A percentile compares a stretch with the other conserved stretches of the same genome.
These are phyloP conservation scores for Rosa rugosa DNA, from an alignment of 306 rosid genomes.

Conservation along the genomic window DNA sequence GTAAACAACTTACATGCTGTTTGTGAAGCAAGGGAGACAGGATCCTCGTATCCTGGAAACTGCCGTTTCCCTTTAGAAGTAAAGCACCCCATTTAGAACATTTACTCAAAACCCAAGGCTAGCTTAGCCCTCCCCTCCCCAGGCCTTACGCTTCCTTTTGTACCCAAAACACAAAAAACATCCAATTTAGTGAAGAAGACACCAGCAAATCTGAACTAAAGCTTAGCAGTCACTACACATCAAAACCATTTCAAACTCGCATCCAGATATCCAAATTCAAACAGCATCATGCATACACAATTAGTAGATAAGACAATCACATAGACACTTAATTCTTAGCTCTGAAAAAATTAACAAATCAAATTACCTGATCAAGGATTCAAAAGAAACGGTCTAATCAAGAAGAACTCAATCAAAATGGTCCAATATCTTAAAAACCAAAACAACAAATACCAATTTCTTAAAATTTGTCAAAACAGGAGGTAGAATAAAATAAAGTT, in stretches of 20 bases:
- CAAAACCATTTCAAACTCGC: constrained; percentile 52
- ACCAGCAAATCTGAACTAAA: constrained; percentile 24
- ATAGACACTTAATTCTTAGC: constrained; percentile 2
- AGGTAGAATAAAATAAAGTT: neutral
- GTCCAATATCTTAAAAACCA: neutral
- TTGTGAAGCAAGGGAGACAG: constrained; percentile 65
- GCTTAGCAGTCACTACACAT: constrained; percentile 47
- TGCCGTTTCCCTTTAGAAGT: constrained; percentile 48
- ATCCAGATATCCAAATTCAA: constrained; percentile 35
- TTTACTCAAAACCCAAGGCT: constrained; percentile 4
- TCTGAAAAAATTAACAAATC: neutral
- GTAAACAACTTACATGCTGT: constrained; percentile 67
- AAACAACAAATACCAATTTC: neutral
- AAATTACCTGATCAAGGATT: neutral
- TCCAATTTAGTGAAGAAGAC: constrained; percentile 21
- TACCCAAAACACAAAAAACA: neutral
- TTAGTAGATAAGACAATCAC: constrained; percentile 30
- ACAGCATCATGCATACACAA: constrained; percentile 22
- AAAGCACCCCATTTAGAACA: constrained; percentile 73
- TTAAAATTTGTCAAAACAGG: neutral
- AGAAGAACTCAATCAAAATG: neutral
- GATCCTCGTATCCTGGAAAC: constrained; percentile 55
- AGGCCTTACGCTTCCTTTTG: constrained; percentile 11
- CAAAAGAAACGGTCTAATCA: constrained; percentile 12
- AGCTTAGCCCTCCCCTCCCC: constrained; percentile 11